Percentiles rank a stretch among this genome's conserved stretches.
phyloP scores from a whole-genome alignment of 139 green algal species.

The Chlamydomonas sp. region DNA sequence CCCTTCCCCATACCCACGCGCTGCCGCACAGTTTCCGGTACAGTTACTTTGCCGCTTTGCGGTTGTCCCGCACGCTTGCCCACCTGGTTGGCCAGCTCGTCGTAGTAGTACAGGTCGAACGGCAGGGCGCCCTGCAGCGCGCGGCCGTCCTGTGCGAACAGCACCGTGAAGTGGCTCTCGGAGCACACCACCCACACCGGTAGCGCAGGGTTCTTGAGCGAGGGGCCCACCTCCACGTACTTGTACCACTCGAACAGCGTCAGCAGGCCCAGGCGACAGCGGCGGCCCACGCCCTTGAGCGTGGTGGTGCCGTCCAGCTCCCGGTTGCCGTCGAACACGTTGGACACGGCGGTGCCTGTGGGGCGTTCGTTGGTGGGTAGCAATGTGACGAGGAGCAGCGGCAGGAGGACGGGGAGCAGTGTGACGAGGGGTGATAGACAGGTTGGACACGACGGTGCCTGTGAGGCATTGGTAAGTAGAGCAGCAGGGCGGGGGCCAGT shows the following conservation, averaged over 20 bases:
- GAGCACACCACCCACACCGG: slow-evolving; percentile 80
- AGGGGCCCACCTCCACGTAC: slow-evolving; percentile 63
- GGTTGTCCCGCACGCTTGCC: background rate
- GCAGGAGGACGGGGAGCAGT: too few species aligned
- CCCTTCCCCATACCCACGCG: background rate
- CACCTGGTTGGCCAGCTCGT: slow-evolving; percentile 70
- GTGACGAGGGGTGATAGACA: too few species aligned
- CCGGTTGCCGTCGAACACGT: slow-evolving; percentile 71
- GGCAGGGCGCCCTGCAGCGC: slow-evolving; percentile 28
- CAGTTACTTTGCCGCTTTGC: too few species aligned
- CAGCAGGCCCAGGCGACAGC: slow-evolving; percentile 63
- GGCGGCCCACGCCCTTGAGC: slow-evolving; percentile 56
- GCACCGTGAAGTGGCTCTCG: slow-evolving; percentile 79
- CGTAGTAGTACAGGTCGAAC: slow-evolving; percentile 70
- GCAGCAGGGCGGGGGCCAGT: too few species aligned
- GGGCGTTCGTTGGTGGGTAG: background rate
- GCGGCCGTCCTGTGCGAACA: slow-evolving; percentile 55
- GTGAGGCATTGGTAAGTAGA: too few species aligned
- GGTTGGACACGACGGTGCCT: too few species aligned
- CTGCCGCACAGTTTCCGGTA: background rate
- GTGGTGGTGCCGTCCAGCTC: slow-evolving; percentile 45
- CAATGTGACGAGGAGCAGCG: too few species aligned
- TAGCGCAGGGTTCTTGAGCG: slow-evolving; percentile 68
- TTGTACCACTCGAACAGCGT: slow-evolving; percentile 81
- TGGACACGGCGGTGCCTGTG: slow-evolving; percentile 57